Evolutionary conservation across 352 stramenopile genomes (phyloP).

Genomic region (Phytophthora pini): DNA sequence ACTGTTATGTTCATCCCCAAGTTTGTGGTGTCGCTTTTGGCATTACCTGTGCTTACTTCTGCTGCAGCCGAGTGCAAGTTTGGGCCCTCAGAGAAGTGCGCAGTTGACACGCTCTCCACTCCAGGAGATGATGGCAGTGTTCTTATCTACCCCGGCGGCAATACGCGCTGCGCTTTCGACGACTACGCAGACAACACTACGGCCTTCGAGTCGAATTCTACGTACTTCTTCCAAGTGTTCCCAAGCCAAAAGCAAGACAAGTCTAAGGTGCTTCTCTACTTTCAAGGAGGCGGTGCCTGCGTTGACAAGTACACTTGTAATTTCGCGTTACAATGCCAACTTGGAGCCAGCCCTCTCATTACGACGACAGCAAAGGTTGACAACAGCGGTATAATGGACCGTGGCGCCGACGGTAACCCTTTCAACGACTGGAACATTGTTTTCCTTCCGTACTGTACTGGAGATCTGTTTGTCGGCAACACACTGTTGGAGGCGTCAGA

Average conservation of each 20-base stretch:
- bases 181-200: constrained; percentile 35
- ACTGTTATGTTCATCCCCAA: constrained; percentile 18
- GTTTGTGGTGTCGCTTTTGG: constrained; percentile 9
- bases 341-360: constrained; percentile 41
- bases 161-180: constrained; percentile 57
- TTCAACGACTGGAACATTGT: constrained; percentile 80
- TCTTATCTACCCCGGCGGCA: constrained; percentile 50
- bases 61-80: constrained; percentile 20
- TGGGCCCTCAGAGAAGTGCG: constrained; percentile 31
- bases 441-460: constrained; percentile 72
- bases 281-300: constrained; percentile 63
- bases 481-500: constrained; percentile 18
- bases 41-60: constrained; percentile 6
- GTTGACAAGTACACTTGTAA: constrained; percentile 61
- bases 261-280: constrained; percentile 62
- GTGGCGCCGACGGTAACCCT: constrained; percentile 44
- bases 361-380: constrained; percentile 37
- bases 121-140: constrained; percentile 34
- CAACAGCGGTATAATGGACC: constrained; percentile 56
- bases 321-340: constrained; percentile 58
- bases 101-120: constrained; percentile 33
- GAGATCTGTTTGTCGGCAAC: constrained; percentile 65
- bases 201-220: constrained; percentile 41
- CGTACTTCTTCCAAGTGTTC: constrained; percentile 66
- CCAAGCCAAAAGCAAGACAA: constrained; percentile 48